Base-by-base conservation (phyloP, 139 green algal species). In the Dunaliella primolecta region DNA sequence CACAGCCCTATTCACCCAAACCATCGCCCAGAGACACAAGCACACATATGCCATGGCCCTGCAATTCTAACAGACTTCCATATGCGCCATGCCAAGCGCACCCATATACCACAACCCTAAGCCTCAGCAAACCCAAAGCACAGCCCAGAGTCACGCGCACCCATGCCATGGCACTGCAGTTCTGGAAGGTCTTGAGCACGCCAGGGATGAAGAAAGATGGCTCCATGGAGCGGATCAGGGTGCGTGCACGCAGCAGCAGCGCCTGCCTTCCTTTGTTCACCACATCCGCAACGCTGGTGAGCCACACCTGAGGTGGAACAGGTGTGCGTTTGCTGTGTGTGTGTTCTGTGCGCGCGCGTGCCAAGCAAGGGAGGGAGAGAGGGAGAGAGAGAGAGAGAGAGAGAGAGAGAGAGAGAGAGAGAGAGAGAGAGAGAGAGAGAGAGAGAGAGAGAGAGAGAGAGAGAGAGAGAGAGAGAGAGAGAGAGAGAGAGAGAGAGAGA, bases 161-260 rank as follows among this genome's bases (percentile, higher is more conserved):
- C 81, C 71, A 34, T 72, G 83, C 84, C 83, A 90, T 76, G 80
- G 90, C 86, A 0, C 84, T 36, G 75, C 85, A 77, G 84, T 91
- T 86, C 76, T 91, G 89, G 86, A 90, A 90, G 34, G 37, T 76
- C 81, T 92, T 92, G 23, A 91, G 84, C 35, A 88, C 88, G 2
- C 88, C 88, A 3, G 90, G 91, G 31, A 94, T 86, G 80, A 92
- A 92, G 75, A 94, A 87, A 85, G 80, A 89, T 15, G 91, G 86
- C 78, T 89, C 84, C 78, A 94, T 78, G 0, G 46, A 81, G 33
- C 88, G 86, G 1, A 89, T 92, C 36, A 94, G 88, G n/a, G 89
- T 84, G 1, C 92, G 86, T 1, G 82, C 84, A 23, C 92, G 86
- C 77, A 88, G 79, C 46, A 93, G 83, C 72, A 91, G 81, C 32